Conservation (phyloP, 257 asterid genomes). For the Solanum appendiculatum region DNA sequence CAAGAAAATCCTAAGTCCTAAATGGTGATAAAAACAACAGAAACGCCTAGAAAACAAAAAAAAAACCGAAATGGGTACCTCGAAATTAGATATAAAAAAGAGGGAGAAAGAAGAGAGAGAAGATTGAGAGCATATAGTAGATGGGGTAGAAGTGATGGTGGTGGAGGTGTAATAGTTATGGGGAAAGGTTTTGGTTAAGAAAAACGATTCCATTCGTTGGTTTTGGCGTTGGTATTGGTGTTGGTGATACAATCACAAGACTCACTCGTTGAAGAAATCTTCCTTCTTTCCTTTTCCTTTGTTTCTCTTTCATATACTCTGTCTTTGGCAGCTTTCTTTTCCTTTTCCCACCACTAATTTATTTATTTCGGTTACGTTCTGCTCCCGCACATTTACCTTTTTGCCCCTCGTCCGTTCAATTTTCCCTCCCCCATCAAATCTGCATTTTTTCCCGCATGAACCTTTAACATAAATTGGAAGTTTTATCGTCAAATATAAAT, state of each 20-base stretch:
- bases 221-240: slow-evolving; percentile 27
- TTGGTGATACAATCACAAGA: slow-evolving; percentile 12
- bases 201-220: slow-evolving; percentile 50
- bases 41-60: background rate
- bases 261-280: slow-evolving; percentile 38
- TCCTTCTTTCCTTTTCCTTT: slow-evolving; percentile 17
- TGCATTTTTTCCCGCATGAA: background rate
- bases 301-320: background rate
- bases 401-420: background rate
- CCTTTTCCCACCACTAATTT: slow-evolving; percentile 35
- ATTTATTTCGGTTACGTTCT: slow-evolving; percentile 8
- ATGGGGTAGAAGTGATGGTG: slow-evolving; percentile 41
- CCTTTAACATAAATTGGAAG: background rate
- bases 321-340: slow-evolving; percentile 40
- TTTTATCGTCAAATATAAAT: background rate
- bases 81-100: background rate
- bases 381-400: background rate
- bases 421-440: background rate
- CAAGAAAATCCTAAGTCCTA: background rate
- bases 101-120: background rate
- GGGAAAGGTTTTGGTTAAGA: slow-evolving; percentile 41
- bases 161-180: slow-evolving; percentile 38
- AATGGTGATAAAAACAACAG: background rate
- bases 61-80: background rate
- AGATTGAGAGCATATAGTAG: background rate